Evolutionary conservation across 1,284 basidiomycete species (phyloP).

Genomic region (Leccinum griseonigrum): DNA sequence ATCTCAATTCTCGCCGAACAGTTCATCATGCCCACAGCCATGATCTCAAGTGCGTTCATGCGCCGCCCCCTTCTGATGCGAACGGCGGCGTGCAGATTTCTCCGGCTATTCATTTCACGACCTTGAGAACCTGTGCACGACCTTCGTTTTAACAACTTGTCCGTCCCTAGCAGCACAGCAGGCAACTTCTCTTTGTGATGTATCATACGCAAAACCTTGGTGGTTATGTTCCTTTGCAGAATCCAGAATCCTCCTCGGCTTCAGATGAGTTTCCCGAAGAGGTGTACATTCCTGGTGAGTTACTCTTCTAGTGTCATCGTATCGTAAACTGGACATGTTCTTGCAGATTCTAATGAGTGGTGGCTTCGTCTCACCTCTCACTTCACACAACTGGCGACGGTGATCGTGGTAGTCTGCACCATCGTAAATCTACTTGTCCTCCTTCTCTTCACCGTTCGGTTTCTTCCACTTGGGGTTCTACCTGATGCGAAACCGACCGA

Average conservation of each 20-base stretch:
- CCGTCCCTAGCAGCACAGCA: neutral
- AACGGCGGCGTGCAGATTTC: no score
- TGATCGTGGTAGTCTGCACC: constrained; percentile 1
- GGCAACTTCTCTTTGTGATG: neutral
- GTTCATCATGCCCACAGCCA: no score
- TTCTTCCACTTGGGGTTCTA: neutral
- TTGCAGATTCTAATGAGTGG: neutral
- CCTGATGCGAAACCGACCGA: neutral
- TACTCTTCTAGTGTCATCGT: neutral
- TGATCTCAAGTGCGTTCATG: no score
- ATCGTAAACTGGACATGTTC: neutral
- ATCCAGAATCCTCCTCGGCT: neutral
- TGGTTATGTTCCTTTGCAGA: neutral
- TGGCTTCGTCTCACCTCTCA: neutral
- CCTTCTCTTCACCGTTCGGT: neutral
- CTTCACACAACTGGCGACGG: neutral
- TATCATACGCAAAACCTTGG: neutral
- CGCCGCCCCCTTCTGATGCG: no score
- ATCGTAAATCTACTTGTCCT: constrained; percentile 3
- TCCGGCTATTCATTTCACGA: neutral
- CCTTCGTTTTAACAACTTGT: neutral
- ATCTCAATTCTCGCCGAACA: no score
- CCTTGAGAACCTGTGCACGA: no score
- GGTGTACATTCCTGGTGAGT: neutral
- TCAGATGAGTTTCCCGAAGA: neutral